Conservation (phyloP, 2,329 filamentous ascomycete species). For the Penicillium digitatum region DNA sequence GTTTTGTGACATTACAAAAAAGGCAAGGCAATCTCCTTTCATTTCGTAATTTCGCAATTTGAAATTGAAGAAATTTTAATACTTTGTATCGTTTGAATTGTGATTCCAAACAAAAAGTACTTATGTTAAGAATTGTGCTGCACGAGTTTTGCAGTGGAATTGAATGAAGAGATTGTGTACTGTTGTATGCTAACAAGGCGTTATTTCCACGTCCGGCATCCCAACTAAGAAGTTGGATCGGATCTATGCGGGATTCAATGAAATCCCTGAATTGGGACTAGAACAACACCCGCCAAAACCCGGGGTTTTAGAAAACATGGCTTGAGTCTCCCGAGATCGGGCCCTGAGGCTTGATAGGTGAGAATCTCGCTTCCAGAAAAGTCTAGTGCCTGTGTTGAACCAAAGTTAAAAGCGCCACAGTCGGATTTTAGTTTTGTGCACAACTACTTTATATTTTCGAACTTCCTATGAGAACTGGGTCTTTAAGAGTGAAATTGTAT, state of each 20-base stretch:
- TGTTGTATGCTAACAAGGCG: no score
- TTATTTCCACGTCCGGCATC: neutral
- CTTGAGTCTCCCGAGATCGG: neutral
- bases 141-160: neutral
- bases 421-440: neutral
- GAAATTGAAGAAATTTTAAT: neutral
- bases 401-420: slow-evolving; percentile 3
- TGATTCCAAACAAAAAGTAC: neutral
- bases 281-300: neutral
- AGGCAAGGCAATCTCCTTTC: no score
- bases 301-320: neutral
- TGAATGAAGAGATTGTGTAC: neutral
- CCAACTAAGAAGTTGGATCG: neutral
- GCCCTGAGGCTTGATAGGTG: neutral
- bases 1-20: no score
- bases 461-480: no score
- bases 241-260: neutral
- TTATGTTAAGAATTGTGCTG: neutral
- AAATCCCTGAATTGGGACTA: neutral
- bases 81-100: neutral
- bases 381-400: neutral
- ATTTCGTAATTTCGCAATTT: neutral
- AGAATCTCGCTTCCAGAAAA: slow-evolving; percentile 5
- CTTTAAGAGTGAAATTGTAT: neutral
- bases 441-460: neutral